phyloP scores from a whole-genome alignment of 2,329 filamentous ascomycete species.

The Scortechinia acanthostroma region DNA sequence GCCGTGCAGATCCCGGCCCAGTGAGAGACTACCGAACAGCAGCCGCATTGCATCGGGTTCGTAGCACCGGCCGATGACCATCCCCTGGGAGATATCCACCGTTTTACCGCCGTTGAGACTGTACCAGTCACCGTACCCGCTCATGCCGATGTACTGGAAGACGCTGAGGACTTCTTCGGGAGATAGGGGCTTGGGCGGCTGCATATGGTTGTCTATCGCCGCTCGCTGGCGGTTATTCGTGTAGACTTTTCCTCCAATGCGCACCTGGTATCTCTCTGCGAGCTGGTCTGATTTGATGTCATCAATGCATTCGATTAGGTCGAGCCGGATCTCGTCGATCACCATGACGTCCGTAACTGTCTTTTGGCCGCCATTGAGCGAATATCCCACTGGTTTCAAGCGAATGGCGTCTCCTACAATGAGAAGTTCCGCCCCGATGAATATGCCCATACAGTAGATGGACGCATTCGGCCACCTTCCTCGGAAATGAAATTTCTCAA shows the following conservation, averaged over 20 bases:
- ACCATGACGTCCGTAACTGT: conserved; percentile 34
- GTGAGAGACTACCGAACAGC: conserved; percentile 26
- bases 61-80: conserved; percentile 43
- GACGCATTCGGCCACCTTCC: conserved; percentile 44
- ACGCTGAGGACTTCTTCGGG: conserved; percentile 18
- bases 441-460: conserved; percentile 43
- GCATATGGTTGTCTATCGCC: too few species aligned
- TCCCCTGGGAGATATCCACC: conserved; percentile 36
- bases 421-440: conserved; percentile 46
- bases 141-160: conserved; percentile 28
- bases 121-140: conserved; percentile 42
- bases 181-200: conserved; percentile 8
- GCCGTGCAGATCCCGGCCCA: conserved; percentile 34
- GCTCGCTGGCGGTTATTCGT: neutral
- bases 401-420: conserved; percentile 43
- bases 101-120: conserved; percentile 28
- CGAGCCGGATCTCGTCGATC: conserved; percentile 41
- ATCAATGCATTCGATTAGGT: conserved; percentile 35
- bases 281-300: conserved; percentile 34
- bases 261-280: conserved; percentile 18
- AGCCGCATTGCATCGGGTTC: conserved; percentile 37
- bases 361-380: conserved; percentile 8
- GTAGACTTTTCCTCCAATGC: neutral
- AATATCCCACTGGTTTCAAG: conserved; percentile 24
- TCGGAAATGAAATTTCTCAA: conserved; percentile 40